phyloP scores from a whole-genome alignment of 768 basidiomycete species.

The Kwoniella dejecticola region DNA sequence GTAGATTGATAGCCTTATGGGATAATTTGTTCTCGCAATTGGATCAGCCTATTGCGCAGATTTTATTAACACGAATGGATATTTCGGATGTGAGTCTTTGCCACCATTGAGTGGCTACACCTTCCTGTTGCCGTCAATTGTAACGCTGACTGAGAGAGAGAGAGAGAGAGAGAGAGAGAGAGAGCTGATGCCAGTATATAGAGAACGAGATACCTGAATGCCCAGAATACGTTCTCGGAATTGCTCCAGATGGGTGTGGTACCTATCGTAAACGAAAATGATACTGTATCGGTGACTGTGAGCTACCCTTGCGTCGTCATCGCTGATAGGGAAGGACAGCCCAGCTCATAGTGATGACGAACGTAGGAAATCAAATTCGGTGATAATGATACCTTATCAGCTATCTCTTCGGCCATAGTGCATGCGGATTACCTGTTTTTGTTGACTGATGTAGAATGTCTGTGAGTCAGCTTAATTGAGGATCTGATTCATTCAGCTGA shows the following conservation, averaged over 20 bases:
- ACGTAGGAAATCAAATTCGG: slow-evolving; percentile 97
- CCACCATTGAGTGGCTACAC: too few relatives aligned
- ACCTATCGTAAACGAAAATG: slow-evolving; percentile 98
- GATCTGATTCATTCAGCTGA: too few relatives aligned
- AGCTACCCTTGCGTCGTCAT: slow-evolving; percentile 1
- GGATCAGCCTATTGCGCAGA: slow-evolving; percentile 92
- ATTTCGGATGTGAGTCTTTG: slow-evolving; percentile 89
- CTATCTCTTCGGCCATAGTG: slow-evolving; percentile 95
- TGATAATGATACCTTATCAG: slow-evolving; percentile 96
- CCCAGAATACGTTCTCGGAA: slow-evolving; percentile 91
- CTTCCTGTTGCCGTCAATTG: too few relatives aligned
- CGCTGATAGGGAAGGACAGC: background rate
- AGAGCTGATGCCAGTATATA: slow-evolving; percentile 58
- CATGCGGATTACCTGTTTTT: slow-evolving; percentile 97
- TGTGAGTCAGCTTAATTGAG: slow-evolving; percentile 56
- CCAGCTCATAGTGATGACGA: background rate
- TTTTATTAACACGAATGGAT: slow-evolving; percentile 89
- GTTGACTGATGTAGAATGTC: slow-evolving; percentile 90
- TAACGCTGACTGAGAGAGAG: too few relatives aligned
- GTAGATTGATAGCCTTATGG: slow-evolving; percentile 92
- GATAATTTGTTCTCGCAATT: slow-evolving; percentile 94
- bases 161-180: too few relatives aligned
- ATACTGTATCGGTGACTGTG: slow-evolving; percentile 95
- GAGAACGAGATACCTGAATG: slow-evolving; percentile 94
- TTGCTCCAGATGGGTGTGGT: slow-evolving; percentile 90